Conservation (phyloP, 441 rosid species). For the Brassica hybrid region DNA sequence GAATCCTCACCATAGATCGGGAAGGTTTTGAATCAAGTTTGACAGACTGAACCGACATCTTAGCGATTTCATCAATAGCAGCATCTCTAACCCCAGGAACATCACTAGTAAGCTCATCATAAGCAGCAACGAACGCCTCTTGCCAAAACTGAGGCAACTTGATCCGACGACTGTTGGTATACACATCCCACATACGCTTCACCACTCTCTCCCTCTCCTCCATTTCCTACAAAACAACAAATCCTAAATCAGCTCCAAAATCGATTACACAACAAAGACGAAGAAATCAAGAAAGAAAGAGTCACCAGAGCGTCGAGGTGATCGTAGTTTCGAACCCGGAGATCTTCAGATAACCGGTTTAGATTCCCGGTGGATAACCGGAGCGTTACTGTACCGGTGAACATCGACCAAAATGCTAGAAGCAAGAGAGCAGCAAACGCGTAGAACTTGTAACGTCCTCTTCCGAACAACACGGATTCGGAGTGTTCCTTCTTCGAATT, state of each 20-base stretch:
- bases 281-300: slow-evolving; percentile 6
- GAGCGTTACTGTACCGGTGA: slow-evolving; percentile 91
- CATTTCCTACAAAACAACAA: slow-evolving; percentile 94
- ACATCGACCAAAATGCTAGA: slow-evolving; percentile 93
- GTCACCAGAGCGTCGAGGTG: slow-evolving; percentile 87
- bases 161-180: slow-evolving; percentile 79
- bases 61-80: too few species aligned
- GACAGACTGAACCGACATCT: too few species aligned
- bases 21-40: too few species aligned
- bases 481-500: slow-evolving; percentile 62
- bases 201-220: slow-evolving; percentile 96
- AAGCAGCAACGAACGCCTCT: slow-evolving; percentile 93
- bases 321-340: slow-evolving; percentile 57
- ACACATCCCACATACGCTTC: slow-evolving; percentile 96
- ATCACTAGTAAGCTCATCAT: slow-evolving; percentile 86
- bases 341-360: slow-evolving; percentile 65
- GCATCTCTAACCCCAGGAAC: slow-evolving; percentile 70
- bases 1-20: too few species aligned
- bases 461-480: slow-evolving; percentile 60
- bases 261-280: neutral
- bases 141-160: slow-evolving; percentile 88
- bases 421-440: slow-evolving; percentile 84
- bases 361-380: slow-evolving; percentile 91
- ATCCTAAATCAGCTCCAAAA: slow-evolving; percentile 4
- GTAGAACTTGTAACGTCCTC: slow-evolving; percentile 88